Percentiles rank a stretch among this genome's conserved stretches.
Evolutionary conservation across 495 filamentous ascomycete species (phyloP).

Genomic region (Cercophora scortea): DNA sequence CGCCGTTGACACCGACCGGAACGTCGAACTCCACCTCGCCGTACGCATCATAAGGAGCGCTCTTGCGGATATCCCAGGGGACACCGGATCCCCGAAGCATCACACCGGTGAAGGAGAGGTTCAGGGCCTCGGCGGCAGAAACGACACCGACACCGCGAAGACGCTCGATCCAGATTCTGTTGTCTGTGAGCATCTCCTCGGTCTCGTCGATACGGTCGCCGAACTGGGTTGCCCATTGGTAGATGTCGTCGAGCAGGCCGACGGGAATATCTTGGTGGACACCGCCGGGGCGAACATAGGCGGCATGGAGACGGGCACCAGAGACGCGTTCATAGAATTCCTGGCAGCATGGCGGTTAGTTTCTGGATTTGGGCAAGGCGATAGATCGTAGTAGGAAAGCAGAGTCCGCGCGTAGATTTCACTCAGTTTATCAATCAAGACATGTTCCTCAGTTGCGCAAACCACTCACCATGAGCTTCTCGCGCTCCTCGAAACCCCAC

Average conservation of each 20-base stretch:
- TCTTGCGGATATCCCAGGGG: constrained; percentile 97
- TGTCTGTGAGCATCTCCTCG: constrained; percentile 96
- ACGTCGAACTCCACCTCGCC: constrained; percentile 97
- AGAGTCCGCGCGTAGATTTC: no score
- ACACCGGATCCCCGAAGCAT: constrained; percentile 97
- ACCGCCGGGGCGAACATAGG: constrained; percentile 96
- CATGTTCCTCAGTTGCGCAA: neutral
- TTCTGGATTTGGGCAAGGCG: neutral
- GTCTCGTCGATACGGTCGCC: constrained; percentile 99
- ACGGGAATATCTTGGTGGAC: constrained; percentile 92
- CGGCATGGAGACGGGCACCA: constrained; percentile 93
- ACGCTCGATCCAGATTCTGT: constrained; percentile 96
- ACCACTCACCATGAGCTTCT: constrained; percentile 88
- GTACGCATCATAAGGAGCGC: constrained; percentile 93
- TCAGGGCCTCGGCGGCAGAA: constrained; percentile 82
- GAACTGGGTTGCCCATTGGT: constrained; percentile 99
- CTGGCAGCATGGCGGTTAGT: constrained; percentile 33
- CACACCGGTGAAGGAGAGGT: constrained; percentile 92
- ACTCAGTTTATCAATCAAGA: no score
- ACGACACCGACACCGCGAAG: constrained; percentile 91
- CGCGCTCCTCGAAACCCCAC: constrained; percentile 99
- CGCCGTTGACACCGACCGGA: constrained; percentile 90
- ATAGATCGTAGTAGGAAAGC: no score
- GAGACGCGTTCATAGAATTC: constrained; percentile 99
- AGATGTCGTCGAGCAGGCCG: constrained; percentile 96